Percentiles rank a stretch among this genome's conserved stretches.
These are phyloP conservation scores for Skeletonema grethae DNA, from an alignment of 108 stramenopile species.

Conservation along the genomic window DNA sequence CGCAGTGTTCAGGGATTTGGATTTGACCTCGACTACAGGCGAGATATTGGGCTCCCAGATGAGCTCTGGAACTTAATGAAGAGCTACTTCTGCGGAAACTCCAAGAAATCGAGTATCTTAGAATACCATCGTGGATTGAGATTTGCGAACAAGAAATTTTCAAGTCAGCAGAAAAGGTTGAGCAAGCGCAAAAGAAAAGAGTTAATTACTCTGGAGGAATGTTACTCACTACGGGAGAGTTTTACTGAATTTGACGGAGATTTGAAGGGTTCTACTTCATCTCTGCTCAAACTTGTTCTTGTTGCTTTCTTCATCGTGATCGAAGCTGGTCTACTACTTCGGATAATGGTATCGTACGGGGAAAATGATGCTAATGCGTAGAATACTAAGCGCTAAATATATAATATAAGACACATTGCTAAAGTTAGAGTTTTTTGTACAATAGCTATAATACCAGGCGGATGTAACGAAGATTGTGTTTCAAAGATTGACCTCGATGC, in stretches of 20 bases:
- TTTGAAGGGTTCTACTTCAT: not conserved
- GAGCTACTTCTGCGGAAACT: slow-evolving; percentile 11
- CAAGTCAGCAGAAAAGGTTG: not conserved
- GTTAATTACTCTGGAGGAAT: not conserved
- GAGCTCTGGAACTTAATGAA: not conserved
- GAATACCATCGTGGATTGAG: slow-evolving; percentile 12
- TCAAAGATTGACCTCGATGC: not conserved
- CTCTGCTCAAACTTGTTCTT: not conserved
- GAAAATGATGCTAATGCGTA: not conserved
- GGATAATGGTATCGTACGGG: not conserved
- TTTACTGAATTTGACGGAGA: slow-evolving; percentile 1
- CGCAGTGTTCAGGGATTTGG: slow-evolving; percentile 5
- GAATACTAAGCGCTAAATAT: no score
- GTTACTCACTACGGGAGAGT: not conserved
- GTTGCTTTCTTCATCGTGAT: not conserved
- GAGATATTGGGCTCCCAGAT: not conserved
- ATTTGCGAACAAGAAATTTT: not conserved
- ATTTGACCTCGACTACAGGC: slow-evolving; percentile 15
- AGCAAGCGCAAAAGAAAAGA: slow-evolving; percentile 1
- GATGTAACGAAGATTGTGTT: not conserved
- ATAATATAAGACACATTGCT: not conserved
- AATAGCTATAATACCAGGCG: not conserved
- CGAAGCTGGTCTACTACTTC: not conserved
- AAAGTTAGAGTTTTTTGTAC: not conserved
- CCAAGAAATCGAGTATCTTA: slow-evolving; percentile 12